These are phyloP conservation scores for Pleomassaria siparia DNA, from an alignment of 2,329 filamentous ascomycete species.

Conservation along the genomic window DNA sequence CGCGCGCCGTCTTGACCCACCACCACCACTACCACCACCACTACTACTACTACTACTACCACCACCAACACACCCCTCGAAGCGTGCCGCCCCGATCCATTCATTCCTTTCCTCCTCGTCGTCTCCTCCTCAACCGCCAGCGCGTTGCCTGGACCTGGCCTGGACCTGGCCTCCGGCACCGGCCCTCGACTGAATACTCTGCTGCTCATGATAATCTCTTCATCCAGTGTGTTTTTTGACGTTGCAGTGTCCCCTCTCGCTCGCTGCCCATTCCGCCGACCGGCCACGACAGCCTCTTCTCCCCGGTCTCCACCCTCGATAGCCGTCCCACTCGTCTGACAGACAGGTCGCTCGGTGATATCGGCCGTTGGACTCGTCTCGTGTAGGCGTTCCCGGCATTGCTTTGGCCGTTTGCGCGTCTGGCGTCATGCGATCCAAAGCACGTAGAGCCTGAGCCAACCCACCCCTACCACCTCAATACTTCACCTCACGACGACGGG, in stretches of 20 bases:
- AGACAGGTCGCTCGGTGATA: conserved; percentile 16
- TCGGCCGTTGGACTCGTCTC: conserved; percentile 26
- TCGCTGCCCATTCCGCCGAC: conserved; percentile 22
- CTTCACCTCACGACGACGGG: conserved; percentile 25
- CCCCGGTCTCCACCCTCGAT: conserved; percentile 16
- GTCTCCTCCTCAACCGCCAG: conserved; percentile 21
- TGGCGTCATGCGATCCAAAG: conserved; percentile 47
- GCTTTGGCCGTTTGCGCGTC: conserved; percentile 34
- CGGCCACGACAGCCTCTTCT: conserved; percentile 32
- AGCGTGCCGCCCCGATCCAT: conserved; percentile 28
- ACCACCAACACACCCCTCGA: conserved; percentile 22
- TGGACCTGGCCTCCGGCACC: conserved; percentile 12
- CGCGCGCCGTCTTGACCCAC: conserved; percentile 31
- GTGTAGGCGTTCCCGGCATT: conserved; percentile 25
- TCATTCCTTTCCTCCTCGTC: conserved; percentile 19
- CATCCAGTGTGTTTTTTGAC: conserved; percentile 17
- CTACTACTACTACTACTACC: too few species aligned
- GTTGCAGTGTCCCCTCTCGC: conserved; percentile 19
- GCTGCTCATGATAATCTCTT: conserved; percentile 21
- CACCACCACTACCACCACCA: too few species aligned
- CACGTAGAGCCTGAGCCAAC: conserved; percentile 40
- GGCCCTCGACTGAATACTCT: too few species aligned
- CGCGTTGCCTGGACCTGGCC: conserved; percentile 27
- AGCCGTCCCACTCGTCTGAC: conserved; percentile 13
- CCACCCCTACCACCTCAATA: conserved; percentile 23